Evolutionary conservation across 495 filamentous ascomycete genomes (phyloP).

Genomic region (Penicillium riverlandense): DNA sequence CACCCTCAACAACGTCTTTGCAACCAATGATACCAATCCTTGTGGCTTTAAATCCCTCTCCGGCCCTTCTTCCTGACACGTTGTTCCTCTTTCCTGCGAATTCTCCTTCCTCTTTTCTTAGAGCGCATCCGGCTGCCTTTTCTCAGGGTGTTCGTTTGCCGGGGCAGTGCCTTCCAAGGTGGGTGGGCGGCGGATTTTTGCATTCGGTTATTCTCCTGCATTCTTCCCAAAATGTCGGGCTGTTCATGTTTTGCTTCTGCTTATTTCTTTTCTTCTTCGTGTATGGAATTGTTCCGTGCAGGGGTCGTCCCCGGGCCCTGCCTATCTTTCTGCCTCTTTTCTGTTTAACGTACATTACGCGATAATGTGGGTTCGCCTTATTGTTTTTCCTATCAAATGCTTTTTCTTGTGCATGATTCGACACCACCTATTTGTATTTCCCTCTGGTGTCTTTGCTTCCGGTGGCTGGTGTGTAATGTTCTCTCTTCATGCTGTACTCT

Average conservation of each 20-base stretch:
- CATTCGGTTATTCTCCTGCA: not conserved
- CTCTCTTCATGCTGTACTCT: no score
- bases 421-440: not conserved
- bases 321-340: constrained; percentile 3
- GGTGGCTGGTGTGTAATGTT: not conserved
- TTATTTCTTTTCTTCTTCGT: constrained; percentile 8
- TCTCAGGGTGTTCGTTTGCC: not conserved
- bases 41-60: constrained; percentile 28
- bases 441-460: not conserved
- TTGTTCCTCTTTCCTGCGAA: constrained; percentile 6
- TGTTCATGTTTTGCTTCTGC: constrained; percentile 3
- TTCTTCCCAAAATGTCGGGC: constrained; percentile 10
- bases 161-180: no score
- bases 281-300: constrained; percentile 8
- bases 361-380: constrained; percentile 17
- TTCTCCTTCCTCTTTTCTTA: constrained; percentile 9
- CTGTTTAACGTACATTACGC: constrained; percentile 23
- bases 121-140: not conserved
- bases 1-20: constrained; percentile 11
- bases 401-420: constrained; percentile 16
- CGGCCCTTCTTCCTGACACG: constrained; percentile 24
- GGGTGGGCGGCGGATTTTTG: no score
- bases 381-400: not conserved
- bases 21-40: constrained; percentile 38
- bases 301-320: not conserved